Evolutionary conservation across 352 stramenopile species (phyloP), one percentile per base, ranked within the genome.

Genomic region (Globisporangium spinosum): DNA sequence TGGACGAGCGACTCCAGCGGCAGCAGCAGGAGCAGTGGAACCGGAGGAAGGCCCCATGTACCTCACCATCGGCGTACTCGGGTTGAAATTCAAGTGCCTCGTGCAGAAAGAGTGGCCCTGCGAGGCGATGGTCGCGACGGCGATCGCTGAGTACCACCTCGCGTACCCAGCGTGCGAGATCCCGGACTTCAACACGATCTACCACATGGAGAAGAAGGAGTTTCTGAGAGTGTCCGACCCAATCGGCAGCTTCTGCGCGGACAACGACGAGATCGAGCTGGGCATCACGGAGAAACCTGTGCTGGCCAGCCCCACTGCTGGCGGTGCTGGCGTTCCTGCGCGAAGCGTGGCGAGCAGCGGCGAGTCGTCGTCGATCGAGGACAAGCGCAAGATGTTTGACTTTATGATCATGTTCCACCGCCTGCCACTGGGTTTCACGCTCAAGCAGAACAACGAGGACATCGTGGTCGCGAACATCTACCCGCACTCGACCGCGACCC

Each of bases 381-480:
- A 59, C 43, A 67, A 73, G 8, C 71, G 68, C 22, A 51, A 89
- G 67, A 73, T 64, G 57, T 76, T 80, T 62, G 85, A 91, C 63
- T 95, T 96, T 63, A 75, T 76, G 25, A 75, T 96, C 60, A 65
- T 93, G 43, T 96, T 96, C 67, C 87, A 96, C 73, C 88, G 85
- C 35, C 80, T 95, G 15, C 89, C 89, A 49, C 77, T 96, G 22
- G 89, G 89, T 8, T 95, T 96, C 64, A 94, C 87, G 5, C 83
- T 96, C 74, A 92, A 92, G 68, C 82, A 91, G 54, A 82, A 86
- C 17, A 78, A 83, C 68, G 83, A 92, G 69, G 77, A 69, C 32
- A 93, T 82, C 1, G 86, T 93, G 45, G 87, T 96, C 5, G 87
- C 85, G 20, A 93, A 85, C n/a, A 91, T 94, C 67, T 93, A 93